Conservation (phyloP, 306 rosid genomes). For the Fragaria iinumae region DNA sequence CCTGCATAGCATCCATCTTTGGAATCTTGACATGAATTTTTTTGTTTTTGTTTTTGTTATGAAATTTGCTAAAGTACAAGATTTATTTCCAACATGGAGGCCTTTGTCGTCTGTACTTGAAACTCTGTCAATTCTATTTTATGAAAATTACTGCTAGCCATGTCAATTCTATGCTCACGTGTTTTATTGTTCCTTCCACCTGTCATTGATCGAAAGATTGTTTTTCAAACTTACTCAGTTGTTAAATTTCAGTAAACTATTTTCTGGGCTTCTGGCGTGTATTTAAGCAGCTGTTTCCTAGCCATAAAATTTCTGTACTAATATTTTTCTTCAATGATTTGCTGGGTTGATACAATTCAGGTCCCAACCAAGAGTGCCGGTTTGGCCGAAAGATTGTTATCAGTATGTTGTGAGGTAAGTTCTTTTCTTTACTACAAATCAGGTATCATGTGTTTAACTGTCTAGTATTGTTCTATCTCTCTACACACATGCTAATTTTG, state of each 20-base stretch:
- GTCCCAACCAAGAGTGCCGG: slow-evolving; percentile 57
- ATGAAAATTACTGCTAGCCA: too few relatives aligned
- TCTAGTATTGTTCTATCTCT: not conserved
- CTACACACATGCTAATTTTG: not conserved
- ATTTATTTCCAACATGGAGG: slow-evolving; percentile 5
- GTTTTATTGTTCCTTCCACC: not conserved
- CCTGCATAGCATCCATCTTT: not conserved
- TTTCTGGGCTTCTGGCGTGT: not conserved
- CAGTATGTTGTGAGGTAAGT: slow-evolving; percentile 84
- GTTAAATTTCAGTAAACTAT: not conserved
- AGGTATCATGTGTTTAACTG: slow-evolving; percentile 7
- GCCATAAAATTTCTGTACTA: not conserved
- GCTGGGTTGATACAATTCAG: slow-evolving; percentile 47
- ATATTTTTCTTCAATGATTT: slow-evolving; percentile 25
- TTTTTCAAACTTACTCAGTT: not conserved
- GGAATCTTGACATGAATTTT: not conserved
- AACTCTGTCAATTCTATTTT: too few relatives aligned
- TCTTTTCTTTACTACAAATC: slow-evolving; percentile 13
- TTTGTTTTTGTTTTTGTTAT: not conserved
- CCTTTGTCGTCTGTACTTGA: not conserved
- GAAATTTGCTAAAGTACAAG: not conserved
- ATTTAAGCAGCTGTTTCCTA: slow-evolving; percentile 20
- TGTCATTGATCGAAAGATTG: not conserved
- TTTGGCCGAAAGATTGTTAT: slow-evolving; percentile 60
- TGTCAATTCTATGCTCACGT: not conserved